Percentiles rank a stretch among this genome's conserved stretches.
phyloP scores from a whole-genome alignment of 202 grass and related monocot genomes.

The Panicum hallii region DNA sequence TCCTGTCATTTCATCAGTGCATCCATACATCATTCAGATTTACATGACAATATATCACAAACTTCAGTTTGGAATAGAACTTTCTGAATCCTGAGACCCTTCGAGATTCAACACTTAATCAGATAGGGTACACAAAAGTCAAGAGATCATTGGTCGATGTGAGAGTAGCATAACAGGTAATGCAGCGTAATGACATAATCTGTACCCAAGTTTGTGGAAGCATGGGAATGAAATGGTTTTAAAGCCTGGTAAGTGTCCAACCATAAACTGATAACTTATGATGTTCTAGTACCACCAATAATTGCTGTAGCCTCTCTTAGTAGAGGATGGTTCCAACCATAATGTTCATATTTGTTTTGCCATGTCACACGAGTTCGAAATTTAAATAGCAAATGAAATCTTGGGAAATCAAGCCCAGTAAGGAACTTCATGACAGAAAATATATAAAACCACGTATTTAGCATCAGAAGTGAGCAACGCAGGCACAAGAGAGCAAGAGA shows the following conservation, averaged over 20 bases:
- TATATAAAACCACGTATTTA: neutral
- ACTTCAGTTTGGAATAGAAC: neutral
- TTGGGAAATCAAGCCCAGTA: neutral
- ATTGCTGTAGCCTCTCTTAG: neutral
- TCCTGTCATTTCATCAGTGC: neutral
- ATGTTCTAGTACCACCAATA: neutral
- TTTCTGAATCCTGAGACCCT: slow-evolving; percentile 2
- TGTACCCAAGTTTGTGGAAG: slow-evolving; percentile 16
- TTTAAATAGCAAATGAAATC: neutral
- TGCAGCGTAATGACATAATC: neutral
- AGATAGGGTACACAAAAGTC: neutral
- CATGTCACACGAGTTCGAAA: neutral
- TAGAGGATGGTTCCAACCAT: slow-evolving; percentile 15
- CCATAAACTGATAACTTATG: neutral
- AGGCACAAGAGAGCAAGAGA: neutral
- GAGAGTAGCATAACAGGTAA: neutral
- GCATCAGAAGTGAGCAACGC: neutral
- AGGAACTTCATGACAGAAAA: neutral
- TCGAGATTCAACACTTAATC: neutral
- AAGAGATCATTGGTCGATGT: neutral
- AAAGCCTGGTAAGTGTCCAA: slow-evolving; percentile 17
- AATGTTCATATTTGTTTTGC: neutral
- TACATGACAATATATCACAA: slow-evolving; percentile 8
- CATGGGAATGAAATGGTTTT: neutral
- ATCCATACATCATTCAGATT: slow-evolving; percentile 30